Evolutionary conservation across 2,329 filamentous ascomycete genomes (phyloP).

Genomic region (Pseudofabraea citricarpa): DNA sequence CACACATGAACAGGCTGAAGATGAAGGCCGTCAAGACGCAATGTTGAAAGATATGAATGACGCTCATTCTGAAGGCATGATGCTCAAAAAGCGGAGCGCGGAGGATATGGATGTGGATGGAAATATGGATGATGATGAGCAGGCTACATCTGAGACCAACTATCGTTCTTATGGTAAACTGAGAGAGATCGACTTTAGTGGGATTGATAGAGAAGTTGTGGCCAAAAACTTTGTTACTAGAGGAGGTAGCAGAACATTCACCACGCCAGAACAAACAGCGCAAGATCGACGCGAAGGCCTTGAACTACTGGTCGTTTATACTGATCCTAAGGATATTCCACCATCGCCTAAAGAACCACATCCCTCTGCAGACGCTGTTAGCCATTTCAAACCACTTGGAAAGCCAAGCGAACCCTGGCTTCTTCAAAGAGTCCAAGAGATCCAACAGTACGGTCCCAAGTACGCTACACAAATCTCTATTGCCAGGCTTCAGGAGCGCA

Average conservation of each 20-base stretch:
- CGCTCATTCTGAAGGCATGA: conserved; percentile 68
- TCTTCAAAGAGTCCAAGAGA: conserved; percentile 22
- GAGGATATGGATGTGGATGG: conserved; percentile 53
- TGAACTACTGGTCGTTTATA: conserved; percentile 49
- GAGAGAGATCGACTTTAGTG: conserved; percentile 38
- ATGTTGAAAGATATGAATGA: conserved; percentile 70
- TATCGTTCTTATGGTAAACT: conserved; percentile 50
- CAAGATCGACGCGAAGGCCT: conserved; percentile 53
- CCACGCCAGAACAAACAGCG: conserved; percentile 49
- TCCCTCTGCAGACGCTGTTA: conserved; percentile 6
- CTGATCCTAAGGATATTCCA: conserved; percentile 28
- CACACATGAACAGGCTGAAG: conserved; percentile 67
- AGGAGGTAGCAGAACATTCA: conserved; percentile 45
- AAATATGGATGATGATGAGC: conserved; percentile 33
- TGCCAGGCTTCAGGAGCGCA: conserved; percentile 11
- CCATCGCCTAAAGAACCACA: conserved; percentile 27
- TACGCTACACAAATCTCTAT: conserved; percentile 16
- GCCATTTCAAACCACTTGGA: conserved; percentile 7
- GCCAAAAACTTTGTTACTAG: conserved; percentile 47
- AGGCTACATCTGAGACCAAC: conserved; percentile 32
- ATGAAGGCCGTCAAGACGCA: conserved; percentile 60
- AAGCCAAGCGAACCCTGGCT: conserved; percentile 22
- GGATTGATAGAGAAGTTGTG: conserved; percentile 27
- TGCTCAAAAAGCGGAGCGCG: conserved; percentile 49
- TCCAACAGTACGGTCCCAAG: conserved; percentile 24